phyloP scores from a whole-genome alignment of 2,329 filamentous ascomycete species.

The Phaeosphaeria sp. region DNA sequence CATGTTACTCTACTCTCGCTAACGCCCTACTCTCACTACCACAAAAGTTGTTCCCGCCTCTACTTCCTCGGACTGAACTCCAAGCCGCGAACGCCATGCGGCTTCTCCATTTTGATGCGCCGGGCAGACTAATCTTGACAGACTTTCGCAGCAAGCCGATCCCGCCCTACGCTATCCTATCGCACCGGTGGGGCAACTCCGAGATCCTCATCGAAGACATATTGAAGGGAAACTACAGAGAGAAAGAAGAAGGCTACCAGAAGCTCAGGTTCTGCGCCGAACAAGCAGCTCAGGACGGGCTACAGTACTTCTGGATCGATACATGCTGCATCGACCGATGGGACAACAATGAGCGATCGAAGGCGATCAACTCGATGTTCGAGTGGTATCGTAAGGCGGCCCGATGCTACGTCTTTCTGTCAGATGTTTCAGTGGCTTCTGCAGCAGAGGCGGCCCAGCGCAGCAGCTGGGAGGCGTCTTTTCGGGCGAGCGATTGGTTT shows the following conservation, averaged over 20 bases:
- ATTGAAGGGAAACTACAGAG: neutral
- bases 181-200: neutral
- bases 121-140: too few species aligned
- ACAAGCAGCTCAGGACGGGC: neutral
- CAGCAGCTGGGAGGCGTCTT: neutral
- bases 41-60: too few species aligned
- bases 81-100: too few species aligned
- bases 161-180: neutral
- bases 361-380: too few species aligned
- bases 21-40: too few species aligned
- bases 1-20: too few species aligned
- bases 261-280: neutral
- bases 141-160: too few species aligned
- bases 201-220: neutral
- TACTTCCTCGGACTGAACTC: too few species aligned
- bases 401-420: neutral
- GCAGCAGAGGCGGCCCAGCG: neutral
- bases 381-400: neutral
- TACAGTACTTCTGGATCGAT: neutral
- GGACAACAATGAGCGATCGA: neutral
- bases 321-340: neutral
- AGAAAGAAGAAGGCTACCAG: neutral
- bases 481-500: too few species aligned
- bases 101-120: too few species aligned
- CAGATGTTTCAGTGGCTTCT: neutral